Conservation (phyloP, 768 basidiomycete species). For the Russula emetica region DNA sequence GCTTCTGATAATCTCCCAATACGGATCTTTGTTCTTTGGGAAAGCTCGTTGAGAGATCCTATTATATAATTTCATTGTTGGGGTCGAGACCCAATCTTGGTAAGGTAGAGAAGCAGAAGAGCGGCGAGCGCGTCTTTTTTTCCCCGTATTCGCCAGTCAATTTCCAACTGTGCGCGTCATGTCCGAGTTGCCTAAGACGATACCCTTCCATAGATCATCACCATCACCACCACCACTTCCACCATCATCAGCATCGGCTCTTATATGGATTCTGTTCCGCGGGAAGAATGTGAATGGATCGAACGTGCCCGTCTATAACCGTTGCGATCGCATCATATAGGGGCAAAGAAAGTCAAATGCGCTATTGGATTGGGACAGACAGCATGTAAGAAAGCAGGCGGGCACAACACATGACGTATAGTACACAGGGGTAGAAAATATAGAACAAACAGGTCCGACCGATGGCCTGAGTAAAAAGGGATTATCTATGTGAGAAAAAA, state of each 20-base stretch:
- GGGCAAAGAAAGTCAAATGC: constrained; percentile 14
- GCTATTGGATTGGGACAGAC: constrained; percentile 16
- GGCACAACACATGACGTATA: constrained; percentile 17
- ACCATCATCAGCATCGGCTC: constrained; percentile 9
- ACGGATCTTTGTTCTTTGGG: constrained; percentile 7
- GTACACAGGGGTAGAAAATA: constrained; percentile 16
- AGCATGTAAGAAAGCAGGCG: constrained; percentile 11
- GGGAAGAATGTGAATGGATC: background rate
- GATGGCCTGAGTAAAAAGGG: background rate
- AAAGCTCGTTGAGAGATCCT: background rate
- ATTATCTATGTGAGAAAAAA: constrained; percentile 10
- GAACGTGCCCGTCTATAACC: constrained; percentile 9
- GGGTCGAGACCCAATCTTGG: background rate
- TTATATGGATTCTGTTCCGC: constrained; percentile 11
- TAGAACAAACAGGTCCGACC: background rate
- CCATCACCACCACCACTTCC: too few relatives aligned
- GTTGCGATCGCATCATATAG: constrained; percentile 16
- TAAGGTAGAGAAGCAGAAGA: background rate
- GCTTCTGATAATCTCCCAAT: constrained; percentile 16
- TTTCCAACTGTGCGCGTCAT: constrained; percentile 11
- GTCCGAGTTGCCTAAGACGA: background rate
- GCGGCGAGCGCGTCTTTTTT: constrained; percentile 1
- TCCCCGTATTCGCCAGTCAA: background rate
- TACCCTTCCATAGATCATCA: constrained; percentile 17
- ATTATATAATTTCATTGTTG: constrained; percentile 13